Evolutionary conservation across 345 rosid genomes (phyloP), one percentile per base, ranked within the genome.

Genomic region (Arabidopsis suecica): DNA sequence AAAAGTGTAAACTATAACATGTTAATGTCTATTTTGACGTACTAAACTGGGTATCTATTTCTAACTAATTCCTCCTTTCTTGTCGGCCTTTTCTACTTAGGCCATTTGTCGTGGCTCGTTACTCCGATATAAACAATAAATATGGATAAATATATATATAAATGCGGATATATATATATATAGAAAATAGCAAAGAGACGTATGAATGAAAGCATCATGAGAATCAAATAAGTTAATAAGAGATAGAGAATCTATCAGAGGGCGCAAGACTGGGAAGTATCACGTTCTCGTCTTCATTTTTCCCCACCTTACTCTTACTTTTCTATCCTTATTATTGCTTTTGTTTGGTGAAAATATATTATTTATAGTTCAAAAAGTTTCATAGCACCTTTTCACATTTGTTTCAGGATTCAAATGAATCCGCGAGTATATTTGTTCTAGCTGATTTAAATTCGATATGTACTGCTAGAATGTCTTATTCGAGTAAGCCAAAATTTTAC

Each of bases 231-330:
- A 8, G 33, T 25, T 20, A 59, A 59, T 33, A 59, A 6, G 38
- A 33, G 65, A 54, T 69, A 62, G 71, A 56, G 80, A 77, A 77
- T 70, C 80, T 77, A 70, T 33, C 45, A 77, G 72, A 70, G 76
- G 80, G 80, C 60, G 37, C 80, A 70, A 63, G 70, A 77, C 80
- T 77, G 65, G 36, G 32, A 63, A 64, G 66, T 2, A 64, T 44
- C 80, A 77, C 80, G 80, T 70, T 77, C 72, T 70, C 76, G 56
- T 9, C 40, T 71, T 55, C 66, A 48, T 56, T 57, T 38, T 16
- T 33, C 44, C 75, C 70, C 34, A 13, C 75, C 13, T 55, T 62
- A 11, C 56, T 68, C 59, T 45, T 44, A 1, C 20, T 61, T 61
- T 63, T 60, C 40, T 25, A 36, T 44, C 78, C 12, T 37, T 40